Evolutionary conservation across 1,139 yeast genomes (phyloP), one percentile per base, ranked within the genome.

Genomic region (Nakaseomyces nivariensis): DNA sequence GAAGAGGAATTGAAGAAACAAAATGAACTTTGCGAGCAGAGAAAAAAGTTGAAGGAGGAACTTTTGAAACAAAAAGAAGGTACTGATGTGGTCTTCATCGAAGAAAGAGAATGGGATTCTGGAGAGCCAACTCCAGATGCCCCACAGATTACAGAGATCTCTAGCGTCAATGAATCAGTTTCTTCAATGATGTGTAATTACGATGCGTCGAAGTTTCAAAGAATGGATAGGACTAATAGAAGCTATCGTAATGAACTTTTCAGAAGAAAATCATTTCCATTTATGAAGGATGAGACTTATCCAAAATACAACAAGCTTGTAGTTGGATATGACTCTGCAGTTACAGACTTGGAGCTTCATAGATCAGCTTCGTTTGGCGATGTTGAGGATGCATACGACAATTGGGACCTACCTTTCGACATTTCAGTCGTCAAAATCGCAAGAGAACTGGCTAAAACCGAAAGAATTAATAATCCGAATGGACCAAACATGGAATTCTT

Each of bases 371-470:
- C 44, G 1, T 27, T 41, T 7, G 13, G 34, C 27, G 56, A 65
- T 24, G 64, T 78, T 10, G 78, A 76, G 37, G 71, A 70, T 5
- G 60, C 64, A 1, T 54, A 73, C 1, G 56, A 66, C 31, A 56
- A 52, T 13, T 70, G 72, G 72, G 56, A 54, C 0, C 45, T 56
- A 29, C 68, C 71, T 8, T 66, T 66, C 51, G 66, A 64, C 45
- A 56, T 67, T 4, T 58, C 67, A 5, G 59, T 58, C 24, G 60
- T 60, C 22, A 58, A 54, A 36, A 49, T 65, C 40, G 67, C 69
- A 4, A 56, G 60, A 37, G 63, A 61, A 47, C 48, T 72, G 56
- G 54, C 64, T 41, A 51, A 22, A 22, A 32, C 37, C 8, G 44
- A 37, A 24, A 37, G 48, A 38, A 25, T 46, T 7, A 29, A 41